Evolutionary conservation across 2,329 filamentous ascomycete species (phyloP).

Genomic region (Bimuria novae-zelandiae): DNA sequence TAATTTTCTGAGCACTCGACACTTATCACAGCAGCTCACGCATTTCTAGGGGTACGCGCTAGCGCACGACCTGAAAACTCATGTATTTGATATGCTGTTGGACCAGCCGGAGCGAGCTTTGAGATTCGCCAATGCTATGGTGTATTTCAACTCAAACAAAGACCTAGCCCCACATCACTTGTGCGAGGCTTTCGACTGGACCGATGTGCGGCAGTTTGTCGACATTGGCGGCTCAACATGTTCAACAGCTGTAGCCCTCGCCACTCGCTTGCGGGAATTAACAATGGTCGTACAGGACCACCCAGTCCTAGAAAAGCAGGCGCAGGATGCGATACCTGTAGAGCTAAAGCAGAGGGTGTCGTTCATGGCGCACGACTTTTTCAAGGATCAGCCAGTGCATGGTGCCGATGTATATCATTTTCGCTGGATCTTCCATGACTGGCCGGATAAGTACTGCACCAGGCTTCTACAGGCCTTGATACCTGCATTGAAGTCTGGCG

Average conservation of each 20-base stretch:
- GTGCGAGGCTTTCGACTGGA: constrained; percentile 4
- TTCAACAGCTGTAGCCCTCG: not conserved
- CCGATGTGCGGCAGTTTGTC: not conserved
- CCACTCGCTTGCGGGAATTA: not conserved
- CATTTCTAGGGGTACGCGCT: not conserved
- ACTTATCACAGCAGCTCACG: not conserved
- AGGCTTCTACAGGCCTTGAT: constrained; percentile 37
- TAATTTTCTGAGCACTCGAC: not conserved
- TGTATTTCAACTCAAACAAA: not conserved
- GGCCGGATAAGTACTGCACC: constrained; percentile 30
- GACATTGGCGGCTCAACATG: constrained; percentile 7
- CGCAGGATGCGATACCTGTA: not conserved
- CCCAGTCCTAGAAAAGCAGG: not conserved
- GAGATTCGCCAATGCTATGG: constrained; percentile 1
- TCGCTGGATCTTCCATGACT: constrained; percentile 38
- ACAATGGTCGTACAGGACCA: constrained; percentile 5
- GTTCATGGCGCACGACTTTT: constrained; percentile 32
- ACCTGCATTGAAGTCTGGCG: constrained; percentile 22
- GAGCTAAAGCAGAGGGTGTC: constrained; percentile 3
- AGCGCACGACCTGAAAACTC: not conserved
- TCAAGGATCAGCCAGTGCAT: constrained; percentile 28
- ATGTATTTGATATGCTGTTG: not conserved
- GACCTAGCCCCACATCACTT: not conserved
- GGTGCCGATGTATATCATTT: constrained; percentile 32
- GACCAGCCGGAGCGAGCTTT: not conserved